phyloP scores from a whole-genome alignment of 345 rosid genomes.

The Raphanus raphanistrum region DNA sequence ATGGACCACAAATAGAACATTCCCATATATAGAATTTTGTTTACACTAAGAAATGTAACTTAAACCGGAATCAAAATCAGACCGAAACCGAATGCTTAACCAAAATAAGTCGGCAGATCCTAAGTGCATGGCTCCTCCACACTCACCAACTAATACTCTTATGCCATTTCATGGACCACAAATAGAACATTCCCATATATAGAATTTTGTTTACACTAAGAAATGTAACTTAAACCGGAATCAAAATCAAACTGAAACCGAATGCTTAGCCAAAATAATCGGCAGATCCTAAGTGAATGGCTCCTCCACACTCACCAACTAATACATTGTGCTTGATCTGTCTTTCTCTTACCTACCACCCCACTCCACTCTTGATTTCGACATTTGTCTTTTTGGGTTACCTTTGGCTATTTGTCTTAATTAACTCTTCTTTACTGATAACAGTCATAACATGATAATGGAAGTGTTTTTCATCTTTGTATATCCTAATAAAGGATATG shows the following conservation, averaged over 20 bases:
- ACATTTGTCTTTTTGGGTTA: not conserved
- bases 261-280: slow-evolving; percentile 24
- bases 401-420: not conserved
- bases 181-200: not conserved
- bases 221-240: slow-evolving; percentile 19
- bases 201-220: not conserved
- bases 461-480: not conserved
- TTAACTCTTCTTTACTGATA: not conserved
- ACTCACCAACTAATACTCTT: too few relatives aligned
- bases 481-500: not conserved
- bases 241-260: slow-evolving; percentile 9
- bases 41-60: not conserved
- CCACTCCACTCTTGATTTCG: slow-evolving; percentile 23
- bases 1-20: slow-evolving; percentile 8
- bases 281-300: slow-evolving; percentile 33
- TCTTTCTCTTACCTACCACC: slow-evolving; percentile 39
- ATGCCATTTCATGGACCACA: slow-evolving; percentile 13
- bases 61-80: slow-evolving; percentile 20
- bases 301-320: slow-evolving; percentile 27
- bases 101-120: slow-evolving; percentile 33
- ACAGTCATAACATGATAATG: not conserved
- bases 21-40: not conserved
- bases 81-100: slow-evolving; percentile 21
- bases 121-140: slow-evolving; percentile 23
- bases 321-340: slow-evolving; percentile 19